Evolutionary conservation across 805 yeast genomes (phyloP), one percentile per base, ranked within the genome.

Genomic region (Tetrapisispora iriomotensis): DNA sequence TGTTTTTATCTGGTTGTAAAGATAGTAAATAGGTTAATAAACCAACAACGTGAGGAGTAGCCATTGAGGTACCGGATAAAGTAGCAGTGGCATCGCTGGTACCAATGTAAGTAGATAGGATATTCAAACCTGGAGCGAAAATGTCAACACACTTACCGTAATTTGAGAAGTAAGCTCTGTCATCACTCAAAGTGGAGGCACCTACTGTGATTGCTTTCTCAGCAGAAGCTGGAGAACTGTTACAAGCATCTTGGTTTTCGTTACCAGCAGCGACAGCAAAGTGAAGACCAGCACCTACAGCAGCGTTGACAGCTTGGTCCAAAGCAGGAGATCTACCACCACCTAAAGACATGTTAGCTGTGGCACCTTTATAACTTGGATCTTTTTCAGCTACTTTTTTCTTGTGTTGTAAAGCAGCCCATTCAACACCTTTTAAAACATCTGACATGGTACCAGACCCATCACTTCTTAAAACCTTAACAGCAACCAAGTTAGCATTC

Each of bases 181-280:
- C 70, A 59, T 92, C 97, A 38, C 82, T 75, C 51, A 83, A 71
- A 41, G 94, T 82, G 10, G 95, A 80, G 18, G 98, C 97, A 61
- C 96, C 98, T 37, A 90, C 97, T 34, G 96, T 85, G 54, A 90
- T 75, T 33, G 95, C 85, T 41, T 73, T 73, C 47, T 71, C 79
- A 34, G 94, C 88, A 40, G 87, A 72, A 34, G 96, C 95, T 38
- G 97, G 97, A 5, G 96, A 87, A 39, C 77, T 75, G 61, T 78
- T 74, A 72, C 97, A 90, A 40, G 97, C 95, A 61, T 88, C 94
- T 51, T 79, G 83, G 60, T 83, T 81, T 58, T 83, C 94, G 62
- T 90, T 88, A 66, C 96, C 97, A 23, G 96, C 96, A 37, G 97
- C 96, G 47, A 86, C 95, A 27, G 95, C 94, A 60, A 90, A 82